A percentile compares a stretch with the other conserved stretches of the same genome.
Conservation (phyloP, 208 protist species). For the Acanthamoeba triangularis region DNA sequence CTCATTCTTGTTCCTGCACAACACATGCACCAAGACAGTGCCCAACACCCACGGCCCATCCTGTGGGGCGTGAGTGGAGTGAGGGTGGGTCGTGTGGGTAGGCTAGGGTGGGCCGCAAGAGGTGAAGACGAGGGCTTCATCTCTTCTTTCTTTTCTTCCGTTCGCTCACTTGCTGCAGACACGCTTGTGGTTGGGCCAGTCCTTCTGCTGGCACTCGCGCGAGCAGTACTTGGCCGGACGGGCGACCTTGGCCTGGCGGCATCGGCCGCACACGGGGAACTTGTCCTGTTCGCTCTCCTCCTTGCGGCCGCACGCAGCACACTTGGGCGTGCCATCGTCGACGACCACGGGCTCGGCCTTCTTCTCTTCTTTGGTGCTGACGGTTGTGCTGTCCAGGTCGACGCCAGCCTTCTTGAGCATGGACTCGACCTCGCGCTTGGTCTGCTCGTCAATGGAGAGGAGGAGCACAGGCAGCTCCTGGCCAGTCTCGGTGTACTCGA, state of each 20-base stretch:
- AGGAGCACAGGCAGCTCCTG: conserved; percentile 54
- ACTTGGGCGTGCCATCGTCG: conserved; percentile 46
- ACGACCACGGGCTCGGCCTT: neutral
- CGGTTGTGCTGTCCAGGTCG: neutral
- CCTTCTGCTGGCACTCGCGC: conserved; percentile 64
- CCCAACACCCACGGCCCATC: no score
- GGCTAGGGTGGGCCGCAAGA: no score
- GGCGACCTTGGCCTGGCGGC: neutral
- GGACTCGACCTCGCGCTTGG: conserved; percentile 10
- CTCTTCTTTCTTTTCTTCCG: no score
- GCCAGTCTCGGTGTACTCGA: conserved; percentile 39
- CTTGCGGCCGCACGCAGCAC: neutral
- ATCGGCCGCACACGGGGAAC: conserved; percentile 51
- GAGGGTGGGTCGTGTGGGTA: no score
- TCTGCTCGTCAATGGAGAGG: conserved; percentile 29
- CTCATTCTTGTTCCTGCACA: no score
- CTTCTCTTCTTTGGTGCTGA: neutral
- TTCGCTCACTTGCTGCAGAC: conserved; percentile 22
- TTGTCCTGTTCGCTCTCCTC: neutral
- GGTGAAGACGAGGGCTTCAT: no score
- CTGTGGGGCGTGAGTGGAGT: no score
- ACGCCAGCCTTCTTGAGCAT: conserved; percentile 47
- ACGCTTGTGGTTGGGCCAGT: conserved; percentile 56
- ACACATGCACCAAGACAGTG: no score
- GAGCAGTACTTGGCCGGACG: conserved; percentile 59